Conservation (phyloP, 1,284 basidiomycete genomes). For the Amylostereum areolatum region DNA sequence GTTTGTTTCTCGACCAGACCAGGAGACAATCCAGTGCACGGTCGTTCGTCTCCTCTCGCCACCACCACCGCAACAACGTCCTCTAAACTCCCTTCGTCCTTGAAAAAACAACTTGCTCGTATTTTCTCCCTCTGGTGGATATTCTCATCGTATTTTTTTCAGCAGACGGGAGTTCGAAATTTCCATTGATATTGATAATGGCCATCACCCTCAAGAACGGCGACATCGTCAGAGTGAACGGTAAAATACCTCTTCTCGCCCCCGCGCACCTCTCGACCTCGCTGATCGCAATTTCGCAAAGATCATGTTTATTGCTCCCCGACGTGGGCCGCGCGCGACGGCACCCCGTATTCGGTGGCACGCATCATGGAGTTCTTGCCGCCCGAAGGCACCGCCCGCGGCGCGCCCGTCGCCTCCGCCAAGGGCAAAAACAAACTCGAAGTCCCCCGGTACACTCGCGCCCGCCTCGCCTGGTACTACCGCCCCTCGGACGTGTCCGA, state of each 20-base stretch:
- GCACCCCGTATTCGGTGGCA: constrained; percentile 89
- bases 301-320: constrained; percentile 96
- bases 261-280: constrained; percentile 8
- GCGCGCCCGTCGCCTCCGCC: constrained; percentile 26
- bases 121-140: no score
- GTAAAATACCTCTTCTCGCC: constrained; percentile 38
- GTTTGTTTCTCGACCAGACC: no score
- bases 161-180: no score
- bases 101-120: no score
- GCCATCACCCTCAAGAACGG: constrained; percentile 60
- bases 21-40: no score
- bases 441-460: constrained; percentile 50
- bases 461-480: constrained; percentile 90
- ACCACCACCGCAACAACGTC: no score
- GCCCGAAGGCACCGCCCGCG: constrained; percentile 50
- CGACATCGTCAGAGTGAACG: constrained; percentile 76
- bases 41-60: no score
- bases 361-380: constrained; percentile 95
- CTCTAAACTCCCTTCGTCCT: no score
- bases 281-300: constrained; percentile 36
- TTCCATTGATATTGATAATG: no score
- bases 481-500: constrained; percentile 86
- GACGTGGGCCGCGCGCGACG: constrained; percentile 85
- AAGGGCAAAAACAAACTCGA: constrained; percentile 52
- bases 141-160: no score